phyloP scores from a whole-genome alignment of 768 basidiomycete species.

The Russula sp. region DNA sequence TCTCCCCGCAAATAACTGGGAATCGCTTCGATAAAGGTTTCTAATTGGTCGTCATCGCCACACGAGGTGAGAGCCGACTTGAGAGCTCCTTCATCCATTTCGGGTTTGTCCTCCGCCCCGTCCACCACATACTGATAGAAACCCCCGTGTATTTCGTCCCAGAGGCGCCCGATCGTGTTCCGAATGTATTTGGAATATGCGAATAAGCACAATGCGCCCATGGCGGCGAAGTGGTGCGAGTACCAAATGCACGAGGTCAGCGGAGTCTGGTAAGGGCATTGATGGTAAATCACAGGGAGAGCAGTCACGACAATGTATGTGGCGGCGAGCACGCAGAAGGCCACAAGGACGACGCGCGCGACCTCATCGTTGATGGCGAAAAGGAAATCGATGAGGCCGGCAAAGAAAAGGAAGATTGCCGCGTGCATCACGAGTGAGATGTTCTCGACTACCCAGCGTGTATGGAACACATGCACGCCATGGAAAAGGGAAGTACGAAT shows the following conservation, averaged over 20 bases:
- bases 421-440: neutral
- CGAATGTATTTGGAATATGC: neutral
- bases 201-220: neutral
- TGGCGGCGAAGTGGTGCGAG: neutral
- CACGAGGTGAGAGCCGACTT: neutral
- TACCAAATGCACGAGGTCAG: constrained; percentile 4
- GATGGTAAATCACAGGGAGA: neutral
- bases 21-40: neutral
- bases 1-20: neutral
- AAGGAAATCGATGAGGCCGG: constrained; percentile 2
- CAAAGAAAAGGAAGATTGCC: constrained; percentile 4
- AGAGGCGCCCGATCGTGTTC: neutral
- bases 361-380: constrained; percentile 4
- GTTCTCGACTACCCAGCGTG: constrained; percentile 3
- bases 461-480: neutral
- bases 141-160: neutral
- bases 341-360: neutral
- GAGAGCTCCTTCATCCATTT: neutral
- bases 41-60: neutral
- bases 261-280: neutral
- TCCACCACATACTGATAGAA: neutral
- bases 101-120: neutral
- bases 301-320: neutral
- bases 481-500: constrained; percentile 9
- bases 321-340: neutral